Evolutionary conservation across 805 yeast genomes (phyloP).

Genomic region (Starmerella ratchasimensis): DNA sequence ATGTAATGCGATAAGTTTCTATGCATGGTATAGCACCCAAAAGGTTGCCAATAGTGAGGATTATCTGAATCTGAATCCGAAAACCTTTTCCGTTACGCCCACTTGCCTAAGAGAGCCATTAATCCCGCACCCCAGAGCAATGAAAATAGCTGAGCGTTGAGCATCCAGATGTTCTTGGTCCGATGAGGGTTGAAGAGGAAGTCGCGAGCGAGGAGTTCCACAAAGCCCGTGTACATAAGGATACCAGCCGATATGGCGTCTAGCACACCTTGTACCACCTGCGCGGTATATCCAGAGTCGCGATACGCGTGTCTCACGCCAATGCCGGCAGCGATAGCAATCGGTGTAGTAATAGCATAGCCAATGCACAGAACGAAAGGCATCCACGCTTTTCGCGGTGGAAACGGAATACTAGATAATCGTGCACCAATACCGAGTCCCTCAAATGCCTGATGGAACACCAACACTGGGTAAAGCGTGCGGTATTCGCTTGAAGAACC

Average conservation of each 20-base stretch:
- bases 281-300: slow-evolving; percentile 40
- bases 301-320: slow-evolving; percentile 51
- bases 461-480: slow-evolving; percentile 48
- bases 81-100: slow-evolving; percentile 46
- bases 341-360: slow-evolving; percentile 51
- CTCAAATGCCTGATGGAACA: slow-evolving; percentile 67
- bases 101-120: slow-evolving; percentile 62
- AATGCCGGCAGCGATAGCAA: slow-evolving; percentile 57
- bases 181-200: slow-evolving; percentile 38
- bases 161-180: slow-evolving; percentile 32
- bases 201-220: slow-evolving; percentile 63
- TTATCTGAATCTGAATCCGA: too few relatives aligned
- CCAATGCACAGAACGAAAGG: slow-evolving; percentile 41
- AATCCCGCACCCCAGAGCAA: slow-evolving; percentile 48
- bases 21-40: too few relatives aligned
- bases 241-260: slow-evolving; percentile 64
- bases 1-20: too few relatives aligned
- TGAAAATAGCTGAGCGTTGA: slow-evolving; percentile 31
- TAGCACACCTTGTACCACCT: slow-evolving; percentile 47
- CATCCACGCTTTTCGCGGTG: slow-evolving; percentile 32
- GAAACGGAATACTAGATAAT: slow-evolving; percentile 46
- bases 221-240: slow-evolving; percentile 55
- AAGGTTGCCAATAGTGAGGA: too few relatives aligned
- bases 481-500: slow-evolving; percentile 52
- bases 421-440: slow-evolving; percentile 70